Evolutionary conservation across 2,329 filamentous ascomycete species (phyloP).

Genomic region (Ophiostoma piceae): DNA sequence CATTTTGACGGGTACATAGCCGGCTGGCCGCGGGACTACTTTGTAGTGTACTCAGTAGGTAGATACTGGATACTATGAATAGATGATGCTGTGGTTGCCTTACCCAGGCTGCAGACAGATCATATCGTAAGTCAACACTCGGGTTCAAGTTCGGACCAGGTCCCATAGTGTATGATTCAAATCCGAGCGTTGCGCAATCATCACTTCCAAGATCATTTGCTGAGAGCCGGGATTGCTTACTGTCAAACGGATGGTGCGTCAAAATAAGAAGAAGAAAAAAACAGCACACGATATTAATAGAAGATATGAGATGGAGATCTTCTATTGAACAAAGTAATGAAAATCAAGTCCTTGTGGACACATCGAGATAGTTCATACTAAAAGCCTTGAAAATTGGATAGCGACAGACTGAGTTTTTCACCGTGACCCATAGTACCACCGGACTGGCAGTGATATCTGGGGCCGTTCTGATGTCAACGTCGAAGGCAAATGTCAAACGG

Average conservation of each 20-base stretch:
- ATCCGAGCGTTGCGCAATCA: neutral
- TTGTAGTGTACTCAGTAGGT: too few species aligned
- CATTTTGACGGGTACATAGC: neutral
- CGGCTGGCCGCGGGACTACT: neutral
- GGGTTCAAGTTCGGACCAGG: neutral
- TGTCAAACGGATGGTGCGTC: too few species aligned
- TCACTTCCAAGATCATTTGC: too few species aligned
- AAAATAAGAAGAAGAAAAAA: too few species aligned
- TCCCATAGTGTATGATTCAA: neutral
- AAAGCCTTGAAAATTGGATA: slow-evolving; percentile 3
- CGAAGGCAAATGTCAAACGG: neutral
- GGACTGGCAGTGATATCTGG: neutral
- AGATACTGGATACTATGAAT: neutral
- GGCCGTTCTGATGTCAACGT: neutral
- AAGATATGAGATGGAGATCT: neutral
- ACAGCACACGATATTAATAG: neutral
- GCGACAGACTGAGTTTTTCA: neutral
- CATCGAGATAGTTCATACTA: neutral
- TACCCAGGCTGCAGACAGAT: neutral
- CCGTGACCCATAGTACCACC: neutral
- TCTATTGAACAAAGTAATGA: neutral
- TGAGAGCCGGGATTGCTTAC: too few species aligned
- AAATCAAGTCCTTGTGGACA: neutral
- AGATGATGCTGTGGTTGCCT: neutral
- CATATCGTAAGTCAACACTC: neutral